Conservation (phyloP, 1,139 yeast genomes). For the Lodderomyces jiufengensis region DNA sequence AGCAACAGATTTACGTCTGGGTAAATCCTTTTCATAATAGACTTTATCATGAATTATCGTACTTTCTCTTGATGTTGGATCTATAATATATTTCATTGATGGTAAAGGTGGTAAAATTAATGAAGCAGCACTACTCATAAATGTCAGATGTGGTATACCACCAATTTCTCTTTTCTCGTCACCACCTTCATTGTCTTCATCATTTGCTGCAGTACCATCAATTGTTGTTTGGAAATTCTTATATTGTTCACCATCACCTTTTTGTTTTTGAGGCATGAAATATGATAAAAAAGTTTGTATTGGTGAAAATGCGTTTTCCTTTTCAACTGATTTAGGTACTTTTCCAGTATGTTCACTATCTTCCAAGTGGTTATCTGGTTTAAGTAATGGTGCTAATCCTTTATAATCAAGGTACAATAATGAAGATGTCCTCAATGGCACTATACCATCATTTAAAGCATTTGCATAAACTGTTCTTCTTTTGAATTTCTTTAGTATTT, state of each 20-base stretch:
- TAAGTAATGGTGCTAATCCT: constrained; percentile 44
- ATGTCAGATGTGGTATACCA: constrained; percentile 63
- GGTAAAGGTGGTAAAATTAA: constrained; percentile 88
- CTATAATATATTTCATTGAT: constrained; percentile 60
- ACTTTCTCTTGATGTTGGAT: constrained; percentile 44
- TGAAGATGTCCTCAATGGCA: constrained; percentile 85
- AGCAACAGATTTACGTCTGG: constrained; percentile 13
- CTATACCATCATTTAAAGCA: constrained; percentile 86
- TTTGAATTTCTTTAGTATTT: constrained; percentile 56
- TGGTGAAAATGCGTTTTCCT: constrained; percentile 22
- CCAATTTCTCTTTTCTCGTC: constrained; percentile 16
- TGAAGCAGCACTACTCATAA: constrained; percentile 79
- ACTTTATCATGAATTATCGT: constrained; percentile 41
- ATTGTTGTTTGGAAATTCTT: constrained; percentile 30
- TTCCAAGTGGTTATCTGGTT: constrained; percentile 9
- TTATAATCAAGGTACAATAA: constrained; percentile 63
- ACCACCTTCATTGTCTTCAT: constrained; percentile 19
- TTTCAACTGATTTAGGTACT: constrained; percentile 10
- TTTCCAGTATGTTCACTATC: constrained; percentile 8
- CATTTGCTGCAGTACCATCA: constrained; percentile 16
- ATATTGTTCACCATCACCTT: constrained; percentile 22
- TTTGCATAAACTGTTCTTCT: constrained; percentile 78
- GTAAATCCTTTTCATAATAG: constrained; percentile 35
- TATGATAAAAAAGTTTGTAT: constrained; percentile 44
- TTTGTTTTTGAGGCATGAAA: constrained; percentile 41